Base-by-base conservation (phyloP, 345 rosid species). In the Ailanthus altissimus region DNA sequence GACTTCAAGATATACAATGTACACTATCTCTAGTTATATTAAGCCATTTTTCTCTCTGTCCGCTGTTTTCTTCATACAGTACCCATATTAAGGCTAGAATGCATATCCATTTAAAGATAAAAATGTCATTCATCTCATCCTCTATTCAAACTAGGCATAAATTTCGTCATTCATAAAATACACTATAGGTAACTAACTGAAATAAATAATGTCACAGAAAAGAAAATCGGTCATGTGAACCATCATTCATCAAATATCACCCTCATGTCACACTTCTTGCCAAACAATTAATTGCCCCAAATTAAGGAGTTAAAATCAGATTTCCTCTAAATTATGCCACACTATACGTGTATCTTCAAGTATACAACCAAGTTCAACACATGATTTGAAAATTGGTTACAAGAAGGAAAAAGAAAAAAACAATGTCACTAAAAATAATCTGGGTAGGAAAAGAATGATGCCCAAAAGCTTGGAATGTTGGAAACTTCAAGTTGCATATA, bases 401-500 rank as follows among this genome's bases (percentile, higher is more conserved):
- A 11, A 9, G 0, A 46, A 8, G n/a, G 9, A 40, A 20, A 2
- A 51, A 15, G 18, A 16, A 26, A 47, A 25, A 15, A 16, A 68
- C 8, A 26, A 50, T 45, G 75, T 72, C n/a, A 5, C 11, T 60
- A 69, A 73, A 26, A 21, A 56, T 50, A n/a, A 75, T 21, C 3
- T 0, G 5, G 38, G 62, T 49, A 57, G 9, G 54, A 57, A 36
- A 4, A 53, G 20, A 56, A 61, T 25, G 14, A 28, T 23, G 26
- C 20, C 25, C n/a, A 69, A 12, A 14, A 61, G 40, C 16, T 61
- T 14, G 28, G 2, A 51, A 63, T 5, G 15, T 50, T 47, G 43
- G 54, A 73, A 60, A 32, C 18, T 50, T 73, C 32, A 75, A 61
- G 67, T 51, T 38, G 63, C 64, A 62, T 18, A 56, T 26, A 81